Conservation (phyloP, 805 yeast species). For the Kuraishia molischiana region DNA sequence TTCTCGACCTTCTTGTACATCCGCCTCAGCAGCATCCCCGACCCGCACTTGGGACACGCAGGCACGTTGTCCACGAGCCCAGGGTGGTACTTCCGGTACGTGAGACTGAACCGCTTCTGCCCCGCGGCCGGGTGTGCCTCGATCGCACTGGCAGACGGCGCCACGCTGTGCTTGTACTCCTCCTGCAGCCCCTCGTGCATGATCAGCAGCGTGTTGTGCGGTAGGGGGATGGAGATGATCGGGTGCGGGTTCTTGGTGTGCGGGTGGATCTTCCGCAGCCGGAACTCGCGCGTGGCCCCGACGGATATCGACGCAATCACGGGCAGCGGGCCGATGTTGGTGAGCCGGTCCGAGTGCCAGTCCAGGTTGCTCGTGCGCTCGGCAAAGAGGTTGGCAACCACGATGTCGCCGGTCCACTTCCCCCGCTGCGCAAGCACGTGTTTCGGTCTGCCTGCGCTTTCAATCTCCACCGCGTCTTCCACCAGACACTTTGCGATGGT, state of each 20-base stretch:
- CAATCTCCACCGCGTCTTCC: conserved; percentile 28
- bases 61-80: conserved; percentile 27
- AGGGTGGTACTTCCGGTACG: conserved; percentile 47
- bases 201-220: conserved; percentile 58
- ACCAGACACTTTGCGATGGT: conserved; percentile 25
- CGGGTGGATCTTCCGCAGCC: conserved; percentile 36
- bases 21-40: conserved; percentile 46
- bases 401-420: conserved; percentile 43
- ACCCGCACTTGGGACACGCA: conserved; percentile 28
- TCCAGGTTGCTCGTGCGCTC: conserved; percentile 43
- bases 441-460: conserved; percentile 17
- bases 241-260: conserved; percentile 13
- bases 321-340: conserved; percentile 65
- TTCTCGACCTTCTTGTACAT: conserved; percentile 33
- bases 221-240: conserved; percentile 46
- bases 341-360: conserved; percentile 70
- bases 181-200: conserved; percentile 83
- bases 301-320: conserved; percentile 57
- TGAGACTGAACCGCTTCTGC: conserved; percentile 46
- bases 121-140: conserved; percentile 40
- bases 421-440: conserved; percentile 27
- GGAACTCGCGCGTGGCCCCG: conserved; percentile 62
- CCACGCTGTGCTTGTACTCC: conserved; percentile 57
- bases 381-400: conserved; percentile 48
- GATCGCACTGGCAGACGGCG: conserved; percentile 28